A percentile compares a stretch with the other conserved stretches of the same genome.
phyloP scores from a whole-genome alignment of 192 early-diverging fungal species.

The Backusella liffmaniae region DNA sequence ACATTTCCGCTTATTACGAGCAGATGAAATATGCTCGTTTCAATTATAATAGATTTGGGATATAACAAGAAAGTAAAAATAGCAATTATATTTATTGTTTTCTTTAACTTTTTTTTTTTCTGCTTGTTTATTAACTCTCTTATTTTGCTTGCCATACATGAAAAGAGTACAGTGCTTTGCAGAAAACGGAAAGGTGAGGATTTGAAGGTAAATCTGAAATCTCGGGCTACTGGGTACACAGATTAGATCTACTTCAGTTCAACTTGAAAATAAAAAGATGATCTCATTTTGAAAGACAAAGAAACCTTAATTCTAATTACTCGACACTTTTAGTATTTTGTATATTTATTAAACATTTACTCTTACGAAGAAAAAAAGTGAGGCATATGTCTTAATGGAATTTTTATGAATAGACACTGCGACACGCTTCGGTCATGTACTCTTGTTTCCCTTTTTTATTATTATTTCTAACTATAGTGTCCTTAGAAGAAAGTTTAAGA shows the following conservation, averaged over 20 bases:
- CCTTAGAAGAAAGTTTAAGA: neutral
- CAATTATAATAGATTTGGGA: neutral
- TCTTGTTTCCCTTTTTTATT: neutral
- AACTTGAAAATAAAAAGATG: neutral
- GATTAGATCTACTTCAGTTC: neutral
- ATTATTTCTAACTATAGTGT: neutral
- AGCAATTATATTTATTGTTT: too few species aligned
- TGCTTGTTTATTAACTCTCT: neutral
- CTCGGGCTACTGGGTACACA: neutral
- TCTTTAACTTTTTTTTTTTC: neutral
- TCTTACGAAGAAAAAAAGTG: neutral
- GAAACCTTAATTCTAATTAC: neutral
- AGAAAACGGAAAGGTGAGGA: neutral
- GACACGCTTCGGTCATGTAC: neutral
- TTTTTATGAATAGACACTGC: neutral
- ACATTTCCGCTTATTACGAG: neutral
- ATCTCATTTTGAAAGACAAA: neutral
- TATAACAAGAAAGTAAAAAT: too few species aligned
- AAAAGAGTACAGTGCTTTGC: neutral
- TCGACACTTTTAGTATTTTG: neutral
- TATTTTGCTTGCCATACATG: constrained; percentile 3
- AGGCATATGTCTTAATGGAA: neutral
- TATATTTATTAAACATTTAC: neutral
- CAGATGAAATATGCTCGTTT: neutral
- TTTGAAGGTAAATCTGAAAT: neutral